Evolutionary conservation across 2,329 filamentous ascomycete genomes (phyloP).

Genomic region (Claviceps sp.): DNA sequence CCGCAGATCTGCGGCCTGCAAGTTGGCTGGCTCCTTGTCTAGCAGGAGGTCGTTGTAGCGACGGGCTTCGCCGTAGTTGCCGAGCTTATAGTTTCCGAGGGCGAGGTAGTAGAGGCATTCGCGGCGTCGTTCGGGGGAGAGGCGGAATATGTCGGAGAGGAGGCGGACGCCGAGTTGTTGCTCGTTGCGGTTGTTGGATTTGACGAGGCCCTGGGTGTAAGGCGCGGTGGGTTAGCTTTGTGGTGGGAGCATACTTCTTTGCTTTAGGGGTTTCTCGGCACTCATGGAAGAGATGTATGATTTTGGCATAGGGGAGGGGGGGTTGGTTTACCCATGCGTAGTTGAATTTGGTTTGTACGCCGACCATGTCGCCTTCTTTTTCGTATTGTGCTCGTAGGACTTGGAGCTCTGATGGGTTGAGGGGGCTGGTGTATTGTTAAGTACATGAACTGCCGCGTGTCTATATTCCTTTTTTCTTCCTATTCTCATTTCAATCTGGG

Average conservation of each 20-base stretch:
- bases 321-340: slow-evolving; percentile 70
- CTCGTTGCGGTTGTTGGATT: slow-evolving; percentile 70
- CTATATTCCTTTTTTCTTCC: not conserved
- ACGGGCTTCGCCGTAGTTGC: slow-evolving; percentile 89
- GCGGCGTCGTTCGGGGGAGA: slow-evolving; percentile 78
- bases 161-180: slow-evolving; percentile 91
- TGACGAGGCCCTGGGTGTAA: slow-evolving; percentile 67
- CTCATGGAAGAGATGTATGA: not conserved
- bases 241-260: not conserved
- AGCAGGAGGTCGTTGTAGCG: slow-evolving; percentile 88
- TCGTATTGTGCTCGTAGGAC: slow-evolving; percentile 91
- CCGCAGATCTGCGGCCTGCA: slow-evolving; percentile 79
- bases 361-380: slow-evolving; percentile 93
- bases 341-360: slow-evolving; percentile 98
- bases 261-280: not conserved
- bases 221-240: not conserved
- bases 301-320: not conserved
- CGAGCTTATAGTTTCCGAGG: slow-evolving; percentile 94
- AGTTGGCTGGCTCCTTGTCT: slow-evolving; percentile 79
- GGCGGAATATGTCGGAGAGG: slow-evolving; percentile 92
- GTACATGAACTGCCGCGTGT: not conserved
- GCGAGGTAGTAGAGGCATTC: slow-evolving; percentile 98
- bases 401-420: slow-evolving; percentile 83
- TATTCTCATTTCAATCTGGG: not conserved
- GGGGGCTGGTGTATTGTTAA: slow-evolving; percentile 42